phyloP scores from a whole-genome alignment of 1,139 yeast species.

The Scheffersomyces parashehatae region DNA sequence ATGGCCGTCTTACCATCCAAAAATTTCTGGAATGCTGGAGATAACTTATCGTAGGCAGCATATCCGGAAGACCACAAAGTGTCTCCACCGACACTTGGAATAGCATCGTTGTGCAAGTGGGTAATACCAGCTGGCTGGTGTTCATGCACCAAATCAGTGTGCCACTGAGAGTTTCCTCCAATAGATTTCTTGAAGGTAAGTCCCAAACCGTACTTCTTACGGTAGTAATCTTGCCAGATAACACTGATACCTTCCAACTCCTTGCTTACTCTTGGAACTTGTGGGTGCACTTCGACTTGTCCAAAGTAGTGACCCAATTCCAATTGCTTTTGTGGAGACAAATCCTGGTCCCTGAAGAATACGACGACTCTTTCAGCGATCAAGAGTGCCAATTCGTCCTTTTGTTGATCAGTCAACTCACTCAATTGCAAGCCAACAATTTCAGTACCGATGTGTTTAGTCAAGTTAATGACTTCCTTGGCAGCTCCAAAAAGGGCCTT shows the following conservation, averaged over 20 bases:
- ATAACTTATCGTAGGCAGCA: constrained; percentile 51
- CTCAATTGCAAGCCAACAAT: constrained; percentile 18
- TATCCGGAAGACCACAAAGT: constrained; percentile 53
- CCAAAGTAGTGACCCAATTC: constrained; percentile 46
- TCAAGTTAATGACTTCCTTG: constrained; percentile 16
- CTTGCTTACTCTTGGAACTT: constrained; percentile 27
- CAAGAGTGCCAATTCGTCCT: constrained; percentile 41
- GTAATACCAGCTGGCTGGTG: constrained; percentile 50
- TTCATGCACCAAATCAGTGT: constrained; percentile 50
- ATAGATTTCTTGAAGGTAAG: constrained; percentile 31
- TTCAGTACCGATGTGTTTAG: constrained; percentile 20
- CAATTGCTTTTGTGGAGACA: constrained; percentile 46
- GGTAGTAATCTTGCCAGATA: constrained; percentile 52
- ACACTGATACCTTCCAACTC: constrained; percentile 42
- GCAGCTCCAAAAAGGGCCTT: constrained; percentile 21
- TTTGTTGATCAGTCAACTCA: constrained; percentile 28
- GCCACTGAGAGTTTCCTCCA: constrained; percentile 44
- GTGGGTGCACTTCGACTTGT: constrained; percentile 44
- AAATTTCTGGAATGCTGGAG: constrained; percentile 48
- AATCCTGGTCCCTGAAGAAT: constrained; percentile 44
- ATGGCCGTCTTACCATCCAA: constrained; percentile 52
- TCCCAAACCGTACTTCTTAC: constrained; percentile 22
- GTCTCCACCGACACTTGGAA: constrained; percentile 51
- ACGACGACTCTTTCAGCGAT: constrained; percentile 47
- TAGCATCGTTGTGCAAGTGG: constrained; percentile 46